A percentile compares a stretch with the other conserved stretches of the same genome.
Evolutionary conservation across 176 grass and related monocot genomes (phyloP).

Genomic region (Phragmites australis): DNA sequence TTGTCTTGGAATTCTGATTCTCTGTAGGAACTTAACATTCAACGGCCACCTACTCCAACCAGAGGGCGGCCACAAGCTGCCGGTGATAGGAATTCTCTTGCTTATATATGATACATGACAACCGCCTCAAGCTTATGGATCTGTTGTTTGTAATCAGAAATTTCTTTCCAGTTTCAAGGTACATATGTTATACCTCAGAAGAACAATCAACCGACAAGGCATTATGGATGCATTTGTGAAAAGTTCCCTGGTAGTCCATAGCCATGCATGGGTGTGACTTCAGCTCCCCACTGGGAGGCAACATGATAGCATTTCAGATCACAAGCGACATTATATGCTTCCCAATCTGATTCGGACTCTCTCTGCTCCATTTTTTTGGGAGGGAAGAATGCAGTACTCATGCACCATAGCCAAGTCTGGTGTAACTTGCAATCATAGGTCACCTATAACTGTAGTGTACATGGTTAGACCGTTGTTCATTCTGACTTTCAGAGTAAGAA

Average conservation of each 20-base stretch:
- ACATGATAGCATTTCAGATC: background rate
- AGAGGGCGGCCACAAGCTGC: constrained; percentile 92
- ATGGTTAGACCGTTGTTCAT: constrained; percentile 46
- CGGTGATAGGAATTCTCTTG: constrained; percentile 90
- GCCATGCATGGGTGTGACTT: constrained; percentile 15
- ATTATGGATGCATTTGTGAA: constrained; percentile 31
- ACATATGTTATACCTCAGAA: constrained; percentile 52
- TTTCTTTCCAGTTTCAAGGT: constrained; percentile 44
- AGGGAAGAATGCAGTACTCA: background rate
- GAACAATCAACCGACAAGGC: constrained; percentile 36
- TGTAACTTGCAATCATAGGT: constrained; percentile 18
- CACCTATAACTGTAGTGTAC: constrained; percentile 50
- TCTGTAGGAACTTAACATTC: constrained; percentile 94
- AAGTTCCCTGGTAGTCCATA: background rate
- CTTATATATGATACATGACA: constrained; percentile 71
- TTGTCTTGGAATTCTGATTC: background rate
- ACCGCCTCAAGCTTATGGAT: constrained; percentile 27
- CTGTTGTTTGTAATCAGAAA: constrained; percentile 41
- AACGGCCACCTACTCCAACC: constrained; percentile 95
- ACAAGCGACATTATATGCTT: background rate
- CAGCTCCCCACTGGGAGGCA: constrained; percentile 5
- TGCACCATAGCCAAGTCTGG: background rate
- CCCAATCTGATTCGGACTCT: background rate
- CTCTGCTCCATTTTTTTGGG: background rate
- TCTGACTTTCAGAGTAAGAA: constrained; percentile 28